phyloP scores from a whole-genome alignment of 352 stramenopile genomes.

The Phytophthora megakarya region DNA sequence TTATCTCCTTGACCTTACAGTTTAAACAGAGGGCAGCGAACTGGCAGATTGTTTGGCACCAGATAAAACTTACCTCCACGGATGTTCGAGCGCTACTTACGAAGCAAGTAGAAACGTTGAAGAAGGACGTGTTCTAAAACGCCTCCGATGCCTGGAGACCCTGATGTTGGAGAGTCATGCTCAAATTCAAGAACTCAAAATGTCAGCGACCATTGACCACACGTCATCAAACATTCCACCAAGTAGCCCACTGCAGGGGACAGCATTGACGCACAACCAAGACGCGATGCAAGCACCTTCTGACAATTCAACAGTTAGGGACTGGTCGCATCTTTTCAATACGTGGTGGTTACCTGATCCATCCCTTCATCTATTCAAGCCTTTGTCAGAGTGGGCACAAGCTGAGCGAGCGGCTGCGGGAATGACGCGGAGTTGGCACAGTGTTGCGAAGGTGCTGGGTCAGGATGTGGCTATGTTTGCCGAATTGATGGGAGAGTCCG shows the following conservation, averaged over 20 bases:
- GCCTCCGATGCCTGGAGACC: constrained; percentile 5
- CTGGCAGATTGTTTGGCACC: constrained; percentile 10
- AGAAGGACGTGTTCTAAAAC: constrained; percentile 12
- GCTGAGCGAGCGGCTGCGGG: background rate
- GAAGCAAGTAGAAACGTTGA: background rate
- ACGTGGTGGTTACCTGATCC: constrained; percentile 3
- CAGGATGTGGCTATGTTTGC: background rate
- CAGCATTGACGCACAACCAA: background rate
- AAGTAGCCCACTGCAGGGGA: too few relatives aligned
- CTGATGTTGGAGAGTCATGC: constrained; percentile 5
- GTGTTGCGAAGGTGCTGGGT: background rate
- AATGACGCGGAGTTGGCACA: background rate
- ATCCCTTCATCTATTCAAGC: constrained; percentile 5
- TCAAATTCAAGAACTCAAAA: background rate
- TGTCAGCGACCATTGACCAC: too few relatives aligned
- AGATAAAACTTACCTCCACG: constrained; percentile 19
- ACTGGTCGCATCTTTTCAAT: background rate
- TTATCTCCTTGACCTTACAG: constrained; percentile 9
- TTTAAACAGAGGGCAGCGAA: constrained; percentile 14
- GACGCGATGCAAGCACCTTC: background rate
- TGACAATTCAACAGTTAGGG: background rate
- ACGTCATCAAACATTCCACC: too few relatives aligned
- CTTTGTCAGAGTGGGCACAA: background rate
- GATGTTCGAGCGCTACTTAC: constrained; percentile 9
- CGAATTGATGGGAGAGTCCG: background rate